These are phyloP conservation scores for Babesia divergens DNA, from an alignment of 169 alveolate species.

Conservation along the genomic window DNA sequence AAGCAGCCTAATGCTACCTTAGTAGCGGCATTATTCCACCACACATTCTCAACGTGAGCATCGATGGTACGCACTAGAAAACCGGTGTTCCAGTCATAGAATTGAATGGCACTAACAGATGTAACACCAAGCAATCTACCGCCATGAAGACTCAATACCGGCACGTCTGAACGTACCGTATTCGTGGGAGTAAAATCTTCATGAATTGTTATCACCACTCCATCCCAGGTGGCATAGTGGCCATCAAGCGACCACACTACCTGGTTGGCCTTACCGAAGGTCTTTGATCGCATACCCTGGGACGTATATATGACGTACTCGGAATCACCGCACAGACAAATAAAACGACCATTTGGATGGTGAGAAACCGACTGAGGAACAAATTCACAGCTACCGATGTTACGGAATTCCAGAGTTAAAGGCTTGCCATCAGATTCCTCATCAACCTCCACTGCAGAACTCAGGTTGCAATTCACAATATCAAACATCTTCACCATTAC, in stretches of 20 bases:
- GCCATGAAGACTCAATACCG: constrained; percentile 86
- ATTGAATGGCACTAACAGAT: constrained; percentile 86
- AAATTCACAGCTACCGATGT: constrained; percentile 85
- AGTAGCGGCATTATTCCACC: constrained; percentile 69
- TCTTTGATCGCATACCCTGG: constrained; percentile 87
- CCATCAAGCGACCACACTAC: constrained; percentile 92
- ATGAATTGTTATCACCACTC: constrained; percentile 78
- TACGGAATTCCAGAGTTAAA: constrained; percentile 64
- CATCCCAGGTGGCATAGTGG: constrained; percentile 92
- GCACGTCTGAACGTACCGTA: constrained; percentile 79
- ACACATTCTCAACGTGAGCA: constrained; percentile 62
- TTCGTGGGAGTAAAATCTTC: constrained; percentile 80
- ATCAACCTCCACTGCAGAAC: constrained; percentile 17
- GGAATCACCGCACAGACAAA: constrained; percentile 95
- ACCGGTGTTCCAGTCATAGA: constrained; percentile 93
- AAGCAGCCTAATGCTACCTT: constrained; percentile 69
- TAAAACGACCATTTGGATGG: constrained; percentile 96
- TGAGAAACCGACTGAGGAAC: constrained; percentile 89
- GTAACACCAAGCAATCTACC: constrained; percentile 86
- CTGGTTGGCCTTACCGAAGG: constrained; percentile 91
- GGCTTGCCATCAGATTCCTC: constrained; percentile 59
- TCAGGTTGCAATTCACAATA: constrained; percentile 86
- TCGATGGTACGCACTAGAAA: constrained; percentile 56
- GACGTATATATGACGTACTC: constrained; percentile 94
- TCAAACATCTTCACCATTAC: constrained; percentile 92